These are phyloP conservation scores for Crithidia bombi DNA, from an alignment of 208 protist genomes.

Conservation along the genomic window DNA sequence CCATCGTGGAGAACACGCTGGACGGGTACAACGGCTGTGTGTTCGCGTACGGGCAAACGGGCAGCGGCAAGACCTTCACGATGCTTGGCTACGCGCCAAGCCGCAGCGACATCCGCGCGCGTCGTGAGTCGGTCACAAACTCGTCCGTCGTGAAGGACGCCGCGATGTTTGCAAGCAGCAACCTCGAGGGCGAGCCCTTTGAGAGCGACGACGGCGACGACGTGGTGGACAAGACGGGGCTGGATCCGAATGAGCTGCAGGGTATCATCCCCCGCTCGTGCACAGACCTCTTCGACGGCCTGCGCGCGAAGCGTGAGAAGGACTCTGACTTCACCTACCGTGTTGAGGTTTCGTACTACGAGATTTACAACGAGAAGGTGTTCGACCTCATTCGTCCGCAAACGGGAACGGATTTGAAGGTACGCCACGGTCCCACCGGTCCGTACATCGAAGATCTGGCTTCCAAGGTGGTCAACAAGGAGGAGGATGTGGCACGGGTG, in stretches of 20 bases:
- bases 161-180: neutral
- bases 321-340: constrained; percentile 75
- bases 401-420: constrained; percentile 56
- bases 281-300: constrained; percentile 63
- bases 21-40: constrained; percentile 89
- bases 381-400: constrained; percentile 71
- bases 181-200: constrained; percentile 29
- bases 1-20: constrained; percentile 79
- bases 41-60: constrained; percentile 92
- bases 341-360: constrained; percentile 81
- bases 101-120: constrained; percentile 31
- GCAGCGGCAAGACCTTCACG: constrained; percentile 94
- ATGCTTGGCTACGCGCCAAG: constrained; percentile 86
- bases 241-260: constrained; percentile 67
- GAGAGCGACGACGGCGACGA: constrained; percentile 40
- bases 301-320: constrained; percentile 58
- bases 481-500: constrained; percentile 71
- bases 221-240: constrained; percentile 50
- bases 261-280: constrained; percentile 84
- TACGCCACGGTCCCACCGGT: constrained; percentile 74
- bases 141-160: neutral
- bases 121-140: neutral
- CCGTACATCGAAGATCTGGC: constrained; percentile 82
- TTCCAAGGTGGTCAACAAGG: constrained; percentile 48
- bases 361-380: constrained; percentile 94